Evolutionary conservation across 257 asterid species (phyloP).

Genomic region (Nemophila menziesii): DNA sequence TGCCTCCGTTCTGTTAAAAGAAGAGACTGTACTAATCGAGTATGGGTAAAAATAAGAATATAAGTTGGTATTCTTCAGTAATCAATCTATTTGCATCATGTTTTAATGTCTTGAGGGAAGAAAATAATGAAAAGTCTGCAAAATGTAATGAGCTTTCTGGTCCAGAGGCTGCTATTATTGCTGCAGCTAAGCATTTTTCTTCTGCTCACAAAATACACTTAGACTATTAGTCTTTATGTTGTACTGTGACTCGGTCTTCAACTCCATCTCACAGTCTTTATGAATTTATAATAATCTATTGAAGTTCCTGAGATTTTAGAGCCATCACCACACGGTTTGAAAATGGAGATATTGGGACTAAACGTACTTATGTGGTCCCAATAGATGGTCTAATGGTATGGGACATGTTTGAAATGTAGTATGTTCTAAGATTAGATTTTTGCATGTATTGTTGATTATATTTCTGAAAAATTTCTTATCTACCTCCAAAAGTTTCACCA

Average conservation of each 20-base stretch:
- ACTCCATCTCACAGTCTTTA: too few species aligned
- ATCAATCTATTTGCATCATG: slow-evolving; percentile 10
- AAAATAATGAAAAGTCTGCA: slow-evolving; percentile 8
- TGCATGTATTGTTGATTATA: too few species aligned
- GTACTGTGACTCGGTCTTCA: not conserved
- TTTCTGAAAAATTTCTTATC: too few species aligned
- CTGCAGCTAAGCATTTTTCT: slow-evolving; percentile 42
- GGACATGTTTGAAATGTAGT: too few species aligned
- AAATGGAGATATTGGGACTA: too few species aligned
- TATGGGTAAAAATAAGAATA: slow-evolving; percentile 3
- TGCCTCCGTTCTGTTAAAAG: not conserved
- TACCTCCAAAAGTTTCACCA: too few species aligned
- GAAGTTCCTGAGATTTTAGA: too few species aligned
- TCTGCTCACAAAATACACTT: slow-evolving; percentile 23
- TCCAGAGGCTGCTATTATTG: slow-evolving; percentile 29
- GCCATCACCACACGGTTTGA: too few species aligned
- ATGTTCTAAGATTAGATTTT: too few species aligned
- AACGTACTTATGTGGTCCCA: too few species aligned
- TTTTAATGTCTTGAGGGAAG: slow-evolving; percentile 5
- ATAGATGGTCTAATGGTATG: too few species aligned
- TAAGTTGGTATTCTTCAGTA: slow-evolving; percentile 5
- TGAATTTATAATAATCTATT: too few species aligned
- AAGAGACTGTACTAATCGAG: not conserved
- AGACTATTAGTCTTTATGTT: not conserved
- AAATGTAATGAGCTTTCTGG: slow-evolving; percentile 8